Evolutionary conservation across 2,329 filamentous ascomycete species (phyloP).

Genomic region (Calonectria pseudoturangicola): DNA sequence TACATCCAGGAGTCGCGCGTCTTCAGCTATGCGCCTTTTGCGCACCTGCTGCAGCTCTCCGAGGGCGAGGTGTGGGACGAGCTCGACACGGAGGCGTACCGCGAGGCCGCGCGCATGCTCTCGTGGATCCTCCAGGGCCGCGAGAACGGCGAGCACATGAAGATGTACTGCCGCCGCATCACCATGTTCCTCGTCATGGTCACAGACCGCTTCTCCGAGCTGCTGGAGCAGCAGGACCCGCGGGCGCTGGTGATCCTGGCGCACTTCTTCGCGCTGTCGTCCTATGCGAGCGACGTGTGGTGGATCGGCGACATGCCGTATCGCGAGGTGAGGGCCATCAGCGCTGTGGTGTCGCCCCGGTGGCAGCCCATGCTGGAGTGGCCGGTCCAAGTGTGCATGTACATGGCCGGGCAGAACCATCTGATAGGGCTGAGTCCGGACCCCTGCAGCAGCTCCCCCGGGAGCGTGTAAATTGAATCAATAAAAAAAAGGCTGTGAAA

Average conservation of each 20-base stretch:
- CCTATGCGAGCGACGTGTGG: slow-evolving; percentile 38
- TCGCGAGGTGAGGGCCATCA: slow-evolving; percentile 25
- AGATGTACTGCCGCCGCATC: slow-evolving; percentile 44
- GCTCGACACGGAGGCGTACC: slow-evolving; percentile 44
- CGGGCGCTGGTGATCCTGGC: slow-evolving; percentile 52
- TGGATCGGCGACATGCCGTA: slow-evolving; percentile 39
- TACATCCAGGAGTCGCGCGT: slow-evolving; percentile 19
- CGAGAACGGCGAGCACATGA: slow-evolving; percentile 41
- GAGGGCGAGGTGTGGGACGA: slow-evolving; percentile 31
- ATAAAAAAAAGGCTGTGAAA: not conserved
- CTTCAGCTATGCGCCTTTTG: slow-evolving; percentile 36
- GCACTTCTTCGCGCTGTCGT: slow-evolving; percentile 50
- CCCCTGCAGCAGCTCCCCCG: not conserved
- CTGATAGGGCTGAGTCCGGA: slow-evolving; percentile 11
- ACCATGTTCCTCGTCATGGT: slow-evolving; percentile 47
- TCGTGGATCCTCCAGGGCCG: slow-evolving; percentile 44
- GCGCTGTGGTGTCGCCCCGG: not conserved
- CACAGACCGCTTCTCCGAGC: slow-evolving; percentile 42
- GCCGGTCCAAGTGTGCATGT: slow-evolving; percentile 8
- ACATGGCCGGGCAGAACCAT: not conserved
- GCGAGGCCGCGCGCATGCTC: slow-evolving; percentile 42
- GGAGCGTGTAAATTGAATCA: not conserved
- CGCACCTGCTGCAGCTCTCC: slow-evolving; percentile 33
- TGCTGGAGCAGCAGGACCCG: slow-evolving; percentile 43
- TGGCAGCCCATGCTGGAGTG: slow-evolving; percentile 33